Evolutionary conservation across 106 monocot genomes (phyloP), one percentile per base, ranked within the genome.

Genomic region (Platanthera guangdongensis): DNA sequence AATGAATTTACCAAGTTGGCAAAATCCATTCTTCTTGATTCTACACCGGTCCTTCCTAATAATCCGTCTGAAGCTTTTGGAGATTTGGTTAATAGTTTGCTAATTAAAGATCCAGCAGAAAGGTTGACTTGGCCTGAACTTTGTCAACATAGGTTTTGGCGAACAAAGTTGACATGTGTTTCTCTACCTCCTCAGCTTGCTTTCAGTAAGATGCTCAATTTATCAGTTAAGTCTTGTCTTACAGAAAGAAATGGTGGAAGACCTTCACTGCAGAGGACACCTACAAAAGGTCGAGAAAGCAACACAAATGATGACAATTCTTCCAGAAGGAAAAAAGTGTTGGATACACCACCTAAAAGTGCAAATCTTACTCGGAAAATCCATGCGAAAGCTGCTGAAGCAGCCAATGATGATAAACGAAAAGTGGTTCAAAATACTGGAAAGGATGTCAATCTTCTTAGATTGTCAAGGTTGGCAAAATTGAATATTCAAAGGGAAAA

Each of bases 1-100:
- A 92, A 81, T 54, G 94, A 94, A 59, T 92, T 99, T 75, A 99
- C 94, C 51, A 87, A 92, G 68, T 83, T 99, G 22, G 99, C 92
- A 70, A 90, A 94, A 63, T 94, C 89, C 14, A 92, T 99, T 39
- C 82, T 99, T 74, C 84, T 82, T 73, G 90, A 99, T 85, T 89
- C 92, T 74, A 77, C 81, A 59, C 94, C 94, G 74, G 85, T 88
- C 71, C 86, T 99, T 6, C 85, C 89, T 54, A 85, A 85, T 77
- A 88, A 87, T 39, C 83, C 99, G 53, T 85, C 92, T 57, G 81
- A 74, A 25, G 88, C 85, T 0, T 92, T 99, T 77, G 79, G 69
- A 46, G 85, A 90, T 85, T 82, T 99, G 81, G 76, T 99, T 4
- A 76, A 94, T 50, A 69, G 81, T 65, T 78, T 99, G 21, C 54